Base-by-base conservation (phyloP, 306 rosid genomes). In the Macrotyloma uniflorum region DNA sequence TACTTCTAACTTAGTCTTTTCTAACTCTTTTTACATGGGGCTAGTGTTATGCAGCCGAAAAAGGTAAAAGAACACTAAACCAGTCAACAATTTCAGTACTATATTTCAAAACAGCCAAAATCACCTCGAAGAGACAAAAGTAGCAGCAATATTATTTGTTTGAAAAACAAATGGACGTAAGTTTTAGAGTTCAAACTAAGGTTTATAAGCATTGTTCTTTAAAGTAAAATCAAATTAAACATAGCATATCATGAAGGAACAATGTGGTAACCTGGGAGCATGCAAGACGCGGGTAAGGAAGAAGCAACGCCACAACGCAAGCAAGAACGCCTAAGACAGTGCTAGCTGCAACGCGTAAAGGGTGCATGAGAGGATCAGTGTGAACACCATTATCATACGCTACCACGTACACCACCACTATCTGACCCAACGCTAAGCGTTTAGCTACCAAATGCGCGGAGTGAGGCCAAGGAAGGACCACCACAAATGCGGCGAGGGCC, bases 251-350 rank as follows among this genome's bases (percentile, higher is more conserved):
- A 23, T 10, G 62, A 12, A 24, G 0, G 13, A 40, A 2, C 7
- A 32, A 70, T 19, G 13, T 47, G 49, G 8, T 51, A 70, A 91
- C 91, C 97, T 89, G 76, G 32, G 10, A 50, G 49, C 68, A 85
- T 8, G 94, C 97, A 30, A 91, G 85, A 55, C 92, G 86, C 38
- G 97, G 97, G 53, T 79, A 83, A 0, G 97, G 94, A 75, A 91
- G 45, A 50, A 89, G 28, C 67, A 85, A 18, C 4, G 97, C 88
- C 0, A 83, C 20, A 70, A 91, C 80, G 75, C 86, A 86, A 59
- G 94, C 92, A 36, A 85, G 11, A 6, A 77, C 81, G 5, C 94
- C 94, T 53, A 91, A 6, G 1, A 76, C 89, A 0, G 91, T 86
- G 33, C 90, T 89, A 2, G 87, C 85, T 2, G 86, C 97, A 16